Conservation (phyloP, 495 filamentous ascomycete genomes). For the Neurospora sp. region DNA sequence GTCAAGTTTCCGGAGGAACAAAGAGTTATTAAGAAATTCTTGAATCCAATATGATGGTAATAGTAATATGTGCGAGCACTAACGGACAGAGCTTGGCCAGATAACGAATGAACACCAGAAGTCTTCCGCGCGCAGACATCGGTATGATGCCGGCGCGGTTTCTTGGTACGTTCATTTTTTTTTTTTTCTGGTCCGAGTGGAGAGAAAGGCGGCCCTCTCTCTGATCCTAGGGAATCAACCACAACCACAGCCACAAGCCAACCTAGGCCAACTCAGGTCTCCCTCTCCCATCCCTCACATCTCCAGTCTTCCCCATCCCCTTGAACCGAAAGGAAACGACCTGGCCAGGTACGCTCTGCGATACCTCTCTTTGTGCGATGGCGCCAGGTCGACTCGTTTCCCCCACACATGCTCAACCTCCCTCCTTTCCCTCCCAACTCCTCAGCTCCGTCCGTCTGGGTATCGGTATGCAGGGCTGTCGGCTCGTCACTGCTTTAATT, state of each 20-base stretch:
- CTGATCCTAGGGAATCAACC: not conserved
- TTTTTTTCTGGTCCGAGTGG: not conserved
- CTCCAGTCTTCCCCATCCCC: not conserved
- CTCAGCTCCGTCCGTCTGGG: slow-evolving; percentile 4
- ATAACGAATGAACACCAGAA: not conserved
- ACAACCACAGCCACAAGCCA: not conserved
- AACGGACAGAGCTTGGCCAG: not conserved
- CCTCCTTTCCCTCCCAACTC: not conserved
- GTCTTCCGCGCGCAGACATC: not conserved
- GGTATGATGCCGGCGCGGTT: not conserved
- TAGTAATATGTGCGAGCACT: not conserved
- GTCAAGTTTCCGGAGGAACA: not conserved
- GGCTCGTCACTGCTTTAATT: slow-evolving; percentile 25
- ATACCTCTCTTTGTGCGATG: not conserved
- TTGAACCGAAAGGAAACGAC: slow-evolving; percentile 4
- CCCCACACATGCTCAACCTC: slow-evolving; percentile 8
- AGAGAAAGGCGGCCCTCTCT: not conserved
- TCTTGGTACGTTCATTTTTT: not conserved
- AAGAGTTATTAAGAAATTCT: not conserved
- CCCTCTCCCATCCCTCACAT: not conserved
- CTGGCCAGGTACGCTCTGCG: not conserved
- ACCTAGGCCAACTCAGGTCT: not conserved
- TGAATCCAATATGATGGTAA: slow-evolving; percentile 7
- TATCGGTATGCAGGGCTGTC: not conserved
- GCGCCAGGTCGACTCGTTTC: not conserved